Percentiles rank a stretch among this genome's conserved stretches.
phyloP scores from a whole-genome alignment of 2,329 filamentous ascomycete species.

The Xylaria sp. region DNA sequence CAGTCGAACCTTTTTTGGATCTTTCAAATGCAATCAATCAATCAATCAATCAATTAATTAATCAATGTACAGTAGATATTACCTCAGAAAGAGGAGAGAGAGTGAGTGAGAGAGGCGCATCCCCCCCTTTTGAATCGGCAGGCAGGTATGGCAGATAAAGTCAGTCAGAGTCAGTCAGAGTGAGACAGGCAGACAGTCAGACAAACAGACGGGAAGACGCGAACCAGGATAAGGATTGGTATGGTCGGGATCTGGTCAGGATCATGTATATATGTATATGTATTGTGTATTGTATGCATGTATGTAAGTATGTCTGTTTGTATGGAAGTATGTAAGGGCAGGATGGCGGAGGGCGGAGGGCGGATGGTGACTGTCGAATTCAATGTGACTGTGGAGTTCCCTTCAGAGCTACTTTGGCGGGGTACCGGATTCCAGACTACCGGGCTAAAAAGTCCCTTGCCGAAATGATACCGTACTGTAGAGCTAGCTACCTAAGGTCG shows the following conservation, averaged over 20 bases:
- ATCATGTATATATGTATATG: neutral
- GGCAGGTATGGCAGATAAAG: neutral
- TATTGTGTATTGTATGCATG: neutral
- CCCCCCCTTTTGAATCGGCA: constrained; percentile 1
- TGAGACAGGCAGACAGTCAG: constrained; percentile 2
- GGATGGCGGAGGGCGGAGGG: constrained; percentile 4
- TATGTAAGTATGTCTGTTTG: neutral
- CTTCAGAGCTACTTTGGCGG: constrained; percentile 23
- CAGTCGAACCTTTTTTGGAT: neutral
- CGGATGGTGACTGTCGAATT: constrained; percentile 7
- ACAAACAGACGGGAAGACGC: constrained; percentile 23
- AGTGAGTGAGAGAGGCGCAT: neutral
- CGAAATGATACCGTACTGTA: constrained; percentile 32
- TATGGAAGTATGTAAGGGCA: neutral
- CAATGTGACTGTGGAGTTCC: constrained; percentile 18
- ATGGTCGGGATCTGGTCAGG: neutral
- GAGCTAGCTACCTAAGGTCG: too few species aligned
- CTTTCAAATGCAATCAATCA: neutral
- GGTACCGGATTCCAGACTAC: constrained; percentile 35
- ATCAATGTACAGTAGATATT: neutral
- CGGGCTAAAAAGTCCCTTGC: constrained; percentile 35
- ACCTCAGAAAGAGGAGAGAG: too few species aligned
- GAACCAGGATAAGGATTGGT: constrained; percentile 20
- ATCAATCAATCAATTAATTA: too few species aligned
- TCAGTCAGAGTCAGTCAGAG: neutral